Evolutionary conservation across 1,284 basidiomycete genomes (phyloP).

Genomic region (Sphaerobolus stellatus): DNA sequence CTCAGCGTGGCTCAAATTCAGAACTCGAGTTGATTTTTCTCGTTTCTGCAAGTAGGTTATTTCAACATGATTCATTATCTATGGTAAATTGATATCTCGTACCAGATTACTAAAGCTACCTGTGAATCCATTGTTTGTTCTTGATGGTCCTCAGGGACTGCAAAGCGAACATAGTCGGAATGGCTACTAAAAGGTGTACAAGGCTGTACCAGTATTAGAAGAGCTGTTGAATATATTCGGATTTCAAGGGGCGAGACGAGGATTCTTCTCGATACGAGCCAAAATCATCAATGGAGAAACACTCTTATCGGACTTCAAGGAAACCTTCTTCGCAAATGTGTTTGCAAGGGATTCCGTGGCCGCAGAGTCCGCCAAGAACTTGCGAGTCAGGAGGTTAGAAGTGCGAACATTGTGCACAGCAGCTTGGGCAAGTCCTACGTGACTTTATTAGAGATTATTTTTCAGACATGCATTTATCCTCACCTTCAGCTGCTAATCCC

Average conservation of each 20-base stretch:
- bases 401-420: conserved; percentile 30
- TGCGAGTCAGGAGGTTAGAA: conserved; percentile 25
- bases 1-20: too few species aligned
- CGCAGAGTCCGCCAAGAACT: conserved; percentile 26
- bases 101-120: too few species aligned
- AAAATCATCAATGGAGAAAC: conserved; percentile 45
- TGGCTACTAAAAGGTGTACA: too few species aligned
- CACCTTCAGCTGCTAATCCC: conserved; percentile 66
- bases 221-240: too few species aligned
- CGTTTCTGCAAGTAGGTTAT: too few species aligned
- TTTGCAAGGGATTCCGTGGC: neutral
- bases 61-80: too few species aligned
- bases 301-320: conserved; percentile 19
- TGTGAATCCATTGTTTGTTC: too few species aligned
- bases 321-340: conserved; percentile 8
- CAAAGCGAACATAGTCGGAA: too few species aligned
- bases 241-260: conserved; percentile 34
- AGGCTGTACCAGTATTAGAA: too few species aligned
- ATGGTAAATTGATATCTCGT: too few species aligned
- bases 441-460: neutral
- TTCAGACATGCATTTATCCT: neutral
- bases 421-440: conserved; percentile 36
- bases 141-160: too few species aligned
- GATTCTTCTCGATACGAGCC: conserved; percentile 46
- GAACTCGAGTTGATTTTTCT: too few species aligned